Evolutionary conservation across 805 yeast species (phyloP), one percentile per base, ranked within the genome.

Genomic region (Kodamaea nitidulidarum): DNA sequence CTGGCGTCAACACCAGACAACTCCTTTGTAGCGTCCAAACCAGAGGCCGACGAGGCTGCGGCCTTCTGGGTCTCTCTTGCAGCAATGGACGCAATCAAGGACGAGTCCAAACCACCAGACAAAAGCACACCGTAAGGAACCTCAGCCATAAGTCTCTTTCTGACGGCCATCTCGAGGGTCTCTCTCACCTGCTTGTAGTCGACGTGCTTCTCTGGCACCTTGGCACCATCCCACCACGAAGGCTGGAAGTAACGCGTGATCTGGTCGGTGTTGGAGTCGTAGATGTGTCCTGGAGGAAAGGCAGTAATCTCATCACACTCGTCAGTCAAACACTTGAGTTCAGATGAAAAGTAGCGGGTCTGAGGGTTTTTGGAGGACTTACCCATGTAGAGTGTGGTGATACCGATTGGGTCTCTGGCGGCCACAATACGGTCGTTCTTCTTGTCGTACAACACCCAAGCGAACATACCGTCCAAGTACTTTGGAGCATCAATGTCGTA

Each of bases 81-180:
- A 38, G 98, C 98, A 58, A 93, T 93, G 32, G 98, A 66, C 14
- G 98, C 98, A 62, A 93, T 93, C 65, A 93, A 75, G 15, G 96
- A 88, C 34, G 97, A 88, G 65, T 93, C 99, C 58, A 93, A 78
- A 50, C 99, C 99, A 61, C 99, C 99, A 15, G 96, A 88, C 51
- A 93, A 74, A 52, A 93, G 73, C 34, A 93, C 99, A 71, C 99
- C 99, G 65, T 87, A 93, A 41, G 99, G 98, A 46, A 93, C 99
- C 73, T 93, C 99, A 41, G 98, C 93, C 99, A 93, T 93, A 57
- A 93, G 78, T 76, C 98, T 84, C 85, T 93, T 93, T 75, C 98
- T 84, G 40, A 93, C 99, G 35, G 98, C 88, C 69, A 84, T 70
- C 67, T 93, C 98, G 61, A 93, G 76, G 36, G 86, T 64, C 55